Conservation (phyloP, 169 alveolate genomes). For the Babesia microti region DNA sequence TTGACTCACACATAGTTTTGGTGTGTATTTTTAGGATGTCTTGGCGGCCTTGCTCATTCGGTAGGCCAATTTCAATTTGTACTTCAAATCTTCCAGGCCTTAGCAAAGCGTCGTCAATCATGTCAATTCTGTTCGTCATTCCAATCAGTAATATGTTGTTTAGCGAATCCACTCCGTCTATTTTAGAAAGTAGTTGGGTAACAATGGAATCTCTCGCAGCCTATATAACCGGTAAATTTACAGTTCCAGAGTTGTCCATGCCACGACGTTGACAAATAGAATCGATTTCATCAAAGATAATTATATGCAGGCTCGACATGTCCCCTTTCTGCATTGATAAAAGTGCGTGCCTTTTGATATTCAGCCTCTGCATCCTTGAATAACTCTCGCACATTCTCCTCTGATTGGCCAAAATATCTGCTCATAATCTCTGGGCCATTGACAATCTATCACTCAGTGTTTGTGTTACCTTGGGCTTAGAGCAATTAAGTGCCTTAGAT, state of each 20-base stretch:
- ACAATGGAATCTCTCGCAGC: constrained; percentile 96
- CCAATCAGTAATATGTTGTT: constrained; percentile 94
- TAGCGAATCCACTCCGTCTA: constrained; percentile 98
- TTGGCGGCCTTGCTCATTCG: constrained; percentile 92
- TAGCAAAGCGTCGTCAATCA: constrained; percentile 97
- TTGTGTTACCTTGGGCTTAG: constrained; percentile 82
- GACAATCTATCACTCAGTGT: constrained; percentile 38
- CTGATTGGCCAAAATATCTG: constrained; percentile 97
- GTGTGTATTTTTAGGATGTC: constrained; percentile 97
- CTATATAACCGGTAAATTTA: constrained; percentile 5
- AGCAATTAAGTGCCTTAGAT: constrained; percentile 89
- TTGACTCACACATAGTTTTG: constrained; percentile 75
- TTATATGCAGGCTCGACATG: constrained; percentile 89
- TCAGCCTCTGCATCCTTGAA: constrained; percentile 97
- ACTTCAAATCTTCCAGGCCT: constrained; percentile 99
- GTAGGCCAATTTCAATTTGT: constrained; percentile 94
- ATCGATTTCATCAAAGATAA: constrained; percentile 97
- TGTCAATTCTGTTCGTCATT: constrained; percentile 97
- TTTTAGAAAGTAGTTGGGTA: constrained; percentile 92
- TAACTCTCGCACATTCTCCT: constrained; percentile 92
- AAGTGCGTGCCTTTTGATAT: constrained; percentile 41
- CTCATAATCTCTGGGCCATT: constrained; percentile 84
- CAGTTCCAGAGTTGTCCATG: constrained; percentile 73
- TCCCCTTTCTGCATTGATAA: constrained; percentile 77
- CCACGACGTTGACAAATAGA: constrained; percentile 98